Conservation (phyloP, 2,329 filamentous ascomycete genomes). For the Ceratocystis ficicola region DNA sequence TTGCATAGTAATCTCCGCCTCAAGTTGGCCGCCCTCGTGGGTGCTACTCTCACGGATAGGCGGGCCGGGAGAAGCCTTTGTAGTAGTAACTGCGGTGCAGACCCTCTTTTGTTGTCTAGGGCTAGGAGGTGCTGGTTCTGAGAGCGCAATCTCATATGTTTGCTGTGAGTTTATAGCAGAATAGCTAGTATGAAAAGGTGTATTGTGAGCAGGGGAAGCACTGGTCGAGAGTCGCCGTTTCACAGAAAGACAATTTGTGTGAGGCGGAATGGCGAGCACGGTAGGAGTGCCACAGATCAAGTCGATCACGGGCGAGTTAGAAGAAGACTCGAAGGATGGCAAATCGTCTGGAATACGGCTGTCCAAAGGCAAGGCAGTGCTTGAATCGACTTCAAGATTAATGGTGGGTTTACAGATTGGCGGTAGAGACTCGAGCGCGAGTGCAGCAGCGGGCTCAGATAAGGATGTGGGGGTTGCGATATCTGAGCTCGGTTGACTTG, state of each 20-base stretch:
- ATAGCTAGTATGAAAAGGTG: conserved; percentile 42
- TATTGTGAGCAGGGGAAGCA: conserved; percentile 39
- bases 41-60: conserved; percentile 23
- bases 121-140: not conserved
- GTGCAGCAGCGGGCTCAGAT: not conserved
- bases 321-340: not conserved
- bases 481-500: conserved; percentile 2
- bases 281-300: conserved; percentile 11
- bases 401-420: not conserved
- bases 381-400: not conserved
- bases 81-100: not conserved
- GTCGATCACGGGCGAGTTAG: not conserved
- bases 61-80: not conserved
- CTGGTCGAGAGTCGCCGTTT: conserved; percentile 19
- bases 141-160: conserved; percentile 1
- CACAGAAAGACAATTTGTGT: not conserved
- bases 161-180: not conserved
- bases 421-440: not conserved
- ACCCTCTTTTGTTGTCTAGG: conserved; percentile 11
- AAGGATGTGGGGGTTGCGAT: conserved; percentile 3
- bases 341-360: not conserved
- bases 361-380: not conserved
- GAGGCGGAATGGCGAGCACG: not conserved
- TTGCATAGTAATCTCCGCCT: conserved; percentile 39
- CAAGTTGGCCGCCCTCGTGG: conserved; percentile 32